Base-by-base conservation (phyloP, 2,329 filamentous ascomycete genomes). In the Aspergillus quadricinctus region DNA sequence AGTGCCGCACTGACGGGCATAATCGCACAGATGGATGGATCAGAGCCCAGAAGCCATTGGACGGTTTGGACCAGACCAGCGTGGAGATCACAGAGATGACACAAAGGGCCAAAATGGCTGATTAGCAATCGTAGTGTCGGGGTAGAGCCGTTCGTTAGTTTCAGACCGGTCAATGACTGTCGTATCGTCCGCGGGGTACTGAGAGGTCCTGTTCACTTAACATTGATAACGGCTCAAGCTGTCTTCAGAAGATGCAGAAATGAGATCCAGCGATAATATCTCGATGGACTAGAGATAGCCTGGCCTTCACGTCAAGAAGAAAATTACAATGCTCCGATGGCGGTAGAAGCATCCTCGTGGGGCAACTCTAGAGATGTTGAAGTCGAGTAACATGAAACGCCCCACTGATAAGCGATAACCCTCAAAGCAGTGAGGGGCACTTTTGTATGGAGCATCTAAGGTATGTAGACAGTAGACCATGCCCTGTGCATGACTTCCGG, bases 151-250 rank as follows among this genome's bases (percentile, higher is more conserved):
- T 17, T n/a, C 23, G 25, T 27, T 51, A 28, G 48, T 50, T 53
- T 53, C 52, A n/a, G 54, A 55, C 53, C 50, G 59, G 54, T 57
- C 54, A 51, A 57, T 9, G 14, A 25, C 28, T 23, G 25, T 50
- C 27, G 41, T 57, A 50, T 52, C 31, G 3, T 37, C 31, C 2
- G 31, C 14, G 31, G 31, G 31, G 31, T 17, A 37, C 14, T 35
- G 31, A 35, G 31, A 35, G 31, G 7, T 7, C 14, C 31, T 7
- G 31, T 17, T 37, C 14, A 37, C 31, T 11, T 37, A 14, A 14
- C 17, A 1, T 23, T 23, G 23, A 23, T 23, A 23, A 23, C 23
- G 23, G 23, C 31, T 37, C 31, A 37, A 37, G 14, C 14, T 37
- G 31, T 8, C 31, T 7, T 37, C 31, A 3, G 17, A 17, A 17